Percentiles rank a stretch among this genome's conserved stretches.
phyloP scores from a whole-genome alignment of 768 basidiomycete genomes.

The Mycena alexandri region DNA sequence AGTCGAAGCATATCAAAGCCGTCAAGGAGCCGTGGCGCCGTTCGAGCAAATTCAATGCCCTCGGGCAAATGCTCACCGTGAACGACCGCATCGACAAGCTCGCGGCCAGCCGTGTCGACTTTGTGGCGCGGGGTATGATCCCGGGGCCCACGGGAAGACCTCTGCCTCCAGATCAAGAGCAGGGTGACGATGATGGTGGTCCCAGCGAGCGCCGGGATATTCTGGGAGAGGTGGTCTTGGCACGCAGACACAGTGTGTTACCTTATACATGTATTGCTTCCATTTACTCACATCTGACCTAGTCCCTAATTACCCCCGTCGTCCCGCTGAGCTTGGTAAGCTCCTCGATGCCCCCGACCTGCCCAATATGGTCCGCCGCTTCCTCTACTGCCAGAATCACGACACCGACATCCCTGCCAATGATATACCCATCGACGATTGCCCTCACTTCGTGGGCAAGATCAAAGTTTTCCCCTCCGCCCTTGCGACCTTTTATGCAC shows the following conservation, averaged over 20 bases:
- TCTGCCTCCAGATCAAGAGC: constrained; percentile 10
- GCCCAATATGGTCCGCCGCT: constrained; percentile 16
- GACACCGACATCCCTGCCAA: constrained; percentile 16
- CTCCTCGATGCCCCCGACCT: constrained; percentile 2
- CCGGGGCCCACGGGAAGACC: constrained; percentile 25
- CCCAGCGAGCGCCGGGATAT: not conserved
- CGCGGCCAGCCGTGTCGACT: constrained; percentile 1
- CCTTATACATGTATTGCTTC: constrained; percentile 7
- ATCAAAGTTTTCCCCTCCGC: constrained; percentile 47
- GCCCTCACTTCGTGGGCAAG: constrained; percentile 37
- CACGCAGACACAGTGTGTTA: constrained; percentile 8
- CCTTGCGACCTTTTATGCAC: constrained; percentile 48
- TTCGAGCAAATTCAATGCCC: not conserved
- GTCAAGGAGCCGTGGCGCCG: constrained; percentile 44
- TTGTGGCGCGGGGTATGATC: constrained; percentile 6
- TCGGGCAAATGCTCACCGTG: constrained; percentile 46
- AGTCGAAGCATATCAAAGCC: too few species aligned
- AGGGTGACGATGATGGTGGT: constrained; percentile 3
- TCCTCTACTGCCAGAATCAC: constrained; percentile 44
- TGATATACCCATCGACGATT: constrained; percentile 33
- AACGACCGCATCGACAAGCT: constrained; percentile 49
- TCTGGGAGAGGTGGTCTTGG: constrained; percentile 25
- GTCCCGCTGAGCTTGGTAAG: not conserved
- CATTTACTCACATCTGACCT: constrained; percentile 25
- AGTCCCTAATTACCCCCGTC: constrained; percentile 1